Percentiles rank a stretch among this genome's conserved stretches.
Conservation (phyloP, 1,284 basidiomycete genomes). For the Chondrostereum purpureum region DNA sequence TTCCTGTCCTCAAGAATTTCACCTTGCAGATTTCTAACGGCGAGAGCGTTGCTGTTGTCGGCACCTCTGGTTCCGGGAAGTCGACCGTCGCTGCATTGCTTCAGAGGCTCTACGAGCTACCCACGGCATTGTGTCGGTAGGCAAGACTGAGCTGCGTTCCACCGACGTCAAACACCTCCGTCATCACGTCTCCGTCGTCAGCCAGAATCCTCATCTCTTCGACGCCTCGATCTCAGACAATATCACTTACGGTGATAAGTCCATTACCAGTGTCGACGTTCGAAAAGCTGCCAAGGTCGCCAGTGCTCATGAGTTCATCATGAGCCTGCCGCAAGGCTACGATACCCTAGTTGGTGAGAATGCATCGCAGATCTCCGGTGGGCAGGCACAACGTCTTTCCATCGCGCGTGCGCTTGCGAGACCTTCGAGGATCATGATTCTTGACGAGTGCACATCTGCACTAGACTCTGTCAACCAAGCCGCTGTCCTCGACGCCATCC, state of each 20-base stretch:
- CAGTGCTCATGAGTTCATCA: slow-evolving; percentile 84
- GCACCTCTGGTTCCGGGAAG: slow-evolving; percentile 84
- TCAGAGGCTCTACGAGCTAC: slow-evolving; percentile 79
- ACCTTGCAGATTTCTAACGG: slow-evolving; percentile 61
- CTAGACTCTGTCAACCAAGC: slow-evolving; percentile 81
- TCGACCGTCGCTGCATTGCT: slow-evolving; percentile 80
- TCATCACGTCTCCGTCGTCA: slow-evolving; percentile 80
- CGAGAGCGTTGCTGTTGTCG: slow-evolving; percentile 85
- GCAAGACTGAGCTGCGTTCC: slow-evolving; percentile 40
- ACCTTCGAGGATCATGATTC: slow-evolving; percentile 68
- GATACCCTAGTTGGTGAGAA: slow-evolving; percentile 86
- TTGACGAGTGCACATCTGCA: slow-evolving; percentile 94
- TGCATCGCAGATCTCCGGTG: slow-evolving; percentile 83
- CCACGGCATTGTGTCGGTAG: slow-evolving; percentile 57
- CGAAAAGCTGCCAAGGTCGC: slow-evolving; percentile 68
- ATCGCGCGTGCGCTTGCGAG: slow-evolving; percentile 85
- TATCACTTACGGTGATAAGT: slow-evolving; percentile 72
- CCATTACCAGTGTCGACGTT: slow-evolving; percentile 50
- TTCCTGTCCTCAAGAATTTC: slow-evolving; percentile 61
- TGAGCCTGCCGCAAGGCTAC: slow-evolving; percentile 76
- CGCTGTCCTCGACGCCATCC: slow-evolving; percentile 74
- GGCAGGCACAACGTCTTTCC: slow-evolving; percentile 89
- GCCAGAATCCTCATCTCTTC: slow-evolving; percentile 82
- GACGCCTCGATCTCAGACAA: slow-evolving; percentile 82
- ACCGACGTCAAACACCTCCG: slow-evolving; percentile 72